Base-by-base conservation (phyloP, 192 early-diverging fungal species). In the Dissophora ornata region DNA sequence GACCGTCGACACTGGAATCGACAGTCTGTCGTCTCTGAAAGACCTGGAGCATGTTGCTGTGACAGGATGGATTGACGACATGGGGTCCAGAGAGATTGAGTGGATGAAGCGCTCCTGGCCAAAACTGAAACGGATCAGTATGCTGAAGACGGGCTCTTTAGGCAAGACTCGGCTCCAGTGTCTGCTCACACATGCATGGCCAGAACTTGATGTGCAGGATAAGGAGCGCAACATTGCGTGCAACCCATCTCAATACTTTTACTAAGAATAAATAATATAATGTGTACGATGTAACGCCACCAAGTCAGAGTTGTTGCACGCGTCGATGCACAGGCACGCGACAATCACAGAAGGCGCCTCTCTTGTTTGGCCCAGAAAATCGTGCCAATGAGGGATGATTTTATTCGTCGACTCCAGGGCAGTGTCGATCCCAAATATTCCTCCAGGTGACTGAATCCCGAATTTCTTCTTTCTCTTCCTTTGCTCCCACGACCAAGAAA, bases 101-200 rank as follows among this genome's bases (percentile, higher is more conserved):
- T 69, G 67, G 67, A 69, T 69, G 67, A 69, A 69, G 32, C 36
- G 16, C n/a, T 45, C 50, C 18, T 69, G 67, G 67, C 48, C 50
- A 15, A 51, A 22, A 19, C 36, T 69, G n/a, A 29, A 8, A 24
- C 36, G 22, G 9, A 33, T 69, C 0, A 53, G 49, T 19, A 12
- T 69, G 19, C 50, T 69, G 21, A 59, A 69, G 50, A 46, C 67
- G 12, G 25, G 36, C 21, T 4, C 28, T 5, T 6, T 12, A 4
- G 41, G 57, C 4, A 69, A 44, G 30, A 45, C 38, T 44, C 47
- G 48, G 12, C 44, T 68, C 36, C 33, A 69, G n/a, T 38, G 22
- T 15, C 24, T 69, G 18, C 13, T 60, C 16, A 49, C 57, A 9
- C 33, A 54, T 6, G 34, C 18, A 29, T 69, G 67, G 67, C 67